phyloP scores from a whole-genome alignment of 805 yeast genomes.

The Saccharomycopsis oosterbeekiorum region DNA sequence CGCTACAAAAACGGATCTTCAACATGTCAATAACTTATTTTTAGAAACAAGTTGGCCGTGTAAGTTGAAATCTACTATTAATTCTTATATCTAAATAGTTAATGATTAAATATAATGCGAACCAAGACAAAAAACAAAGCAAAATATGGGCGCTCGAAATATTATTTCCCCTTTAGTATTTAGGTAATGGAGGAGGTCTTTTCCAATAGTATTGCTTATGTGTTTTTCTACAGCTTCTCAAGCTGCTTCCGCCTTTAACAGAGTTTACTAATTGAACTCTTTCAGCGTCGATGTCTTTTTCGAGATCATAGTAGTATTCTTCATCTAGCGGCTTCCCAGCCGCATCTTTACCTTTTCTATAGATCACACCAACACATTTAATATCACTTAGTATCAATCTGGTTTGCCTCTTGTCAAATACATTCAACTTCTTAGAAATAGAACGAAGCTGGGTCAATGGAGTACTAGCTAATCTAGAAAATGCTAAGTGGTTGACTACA shows the following conservation, averaged over 20 bases:
- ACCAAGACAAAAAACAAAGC: neutral
- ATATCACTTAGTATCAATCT: constrained; percentile 36
- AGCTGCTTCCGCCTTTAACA: constrained; percentile 63
- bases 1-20: neutral
- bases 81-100: neutral
- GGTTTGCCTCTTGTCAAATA: constrained; percentile 25
- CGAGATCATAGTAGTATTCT: constrained; percentile 86
- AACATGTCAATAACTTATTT: neutral
- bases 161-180: constrained; percentile 1
- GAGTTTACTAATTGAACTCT: constrained; percentile 65
- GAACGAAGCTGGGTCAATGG: constrained; percentile 65
- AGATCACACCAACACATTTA: constrained; percentile 74
- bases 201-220: constrained; percentile 68
- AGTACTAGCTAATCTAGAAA: constrained; percentile 77
- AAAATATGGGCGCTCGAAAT: neutral
- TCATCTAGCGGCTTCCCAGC: constrained; percentile 92
- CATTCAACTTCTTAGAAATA: constrained; percentile 40
- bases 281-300: constrained; percentile 61
- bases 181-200: constrained; percentile 27
- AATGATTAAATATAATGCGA: neutral
- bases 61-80: neutral
- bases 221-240: constrained; percentile 83
- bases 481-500: constrained; percentile 77
- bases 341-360: constrained; percentile 88
- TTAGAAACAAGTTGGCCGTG: neutral